Evolutionary conservation across 2,329 filamentous ascomycete species (phyloP).

Genomic region (Alternaria triticimaculans): DNA sequence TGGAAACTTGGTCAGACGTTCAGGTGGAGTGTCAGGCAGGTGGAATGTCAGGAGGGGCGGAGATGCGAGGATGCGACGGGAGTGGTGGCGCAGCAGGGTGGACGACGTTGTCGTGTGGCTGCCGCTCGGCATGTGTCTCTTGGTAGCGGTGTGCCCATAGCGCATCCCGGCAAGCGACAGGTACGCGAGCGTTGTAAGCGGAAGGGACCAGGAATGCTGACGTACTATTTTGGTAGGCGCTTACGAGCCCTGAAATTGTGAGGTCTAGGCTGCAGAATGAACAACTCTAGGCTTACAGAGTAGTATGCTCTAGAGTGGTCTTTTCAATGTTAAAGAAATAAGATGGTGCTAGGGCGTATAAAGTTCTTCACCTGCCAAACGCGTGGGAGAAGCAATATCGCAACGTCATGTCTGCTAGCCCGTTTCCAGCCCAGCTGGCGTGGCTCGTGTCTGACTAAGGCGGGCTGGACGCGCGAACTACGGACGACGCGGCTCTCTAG

Average conservation of each 20-base stretch:
- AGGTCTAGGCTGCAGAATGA: neutral
- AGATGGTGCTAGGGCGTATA: neutral
- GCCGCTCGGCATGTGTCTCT: neutral
- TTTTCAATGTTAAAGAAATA: neutral
- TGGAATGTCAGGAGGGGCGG: neutral
- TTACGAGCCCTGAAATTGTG: too few relatives aligned
- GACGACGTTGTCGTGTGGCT: neutral
- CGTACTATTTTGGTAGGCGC: constrained; percentile 22
- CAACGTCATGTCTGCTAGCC: constrained; percentile 12
- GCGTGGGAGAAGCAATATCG: neutral
- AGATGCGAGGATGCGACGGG: constrained; percentile 9
- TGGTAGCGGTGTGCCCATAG: constrained; percentile 15
- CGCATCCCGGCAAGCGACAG: constrained; percentile 9
- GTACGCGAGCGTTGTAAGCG: constrained; percentile 7
- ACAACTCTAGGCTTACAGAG: neutral
- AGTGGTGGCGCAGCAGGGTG: constrained; percentile 25
- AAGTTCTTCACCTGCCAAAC: neutral
- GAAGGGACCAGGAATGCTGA: constrained; percentile 4
- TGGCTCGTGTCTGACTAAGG: neutral
- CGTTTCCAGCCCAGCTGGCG: constrained; percentile 2
- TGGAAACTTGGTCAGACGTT: neutral
- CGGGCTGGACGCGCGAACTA: constrained; percentile 9
- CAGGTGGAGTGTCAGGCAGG: neutral
- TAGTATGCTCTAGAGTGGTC: neutral
- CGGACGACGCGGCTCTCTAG: constrained; percentile 13